Percentiles rank a stretch among this genome's conserved stretches.
phyloP scores from a whole-genome alignment of 1,284 basidiomycete genomes.

The Trichosporon asahii region DNA sequence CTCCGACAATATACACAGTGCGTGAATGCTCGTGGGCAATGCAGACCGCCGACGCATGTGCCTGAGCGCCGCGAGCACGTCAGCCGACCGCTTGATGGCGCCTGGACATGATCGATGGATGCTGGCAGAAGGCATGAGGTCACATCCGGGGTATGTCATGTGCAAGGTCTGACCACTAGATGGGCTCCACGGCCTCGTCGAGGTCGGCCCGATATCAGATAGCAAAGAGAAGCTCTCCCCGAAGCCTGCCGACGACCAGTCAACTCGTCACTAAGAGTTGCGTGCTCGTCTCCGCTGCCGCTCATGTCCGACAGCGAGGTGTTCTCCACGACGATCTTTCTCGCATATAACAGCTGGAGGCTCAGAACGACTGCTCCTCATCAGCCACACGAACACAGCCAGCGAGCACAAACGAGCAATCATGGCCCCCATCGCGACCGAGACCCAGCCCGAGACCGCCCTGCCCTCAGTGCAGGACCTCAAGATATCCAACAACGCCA shows the following conservation, averaged over 20 bases:
- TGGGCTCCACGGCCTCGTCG: background rate
- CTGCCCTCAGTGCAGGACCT: background rate
- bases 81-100: background rate
- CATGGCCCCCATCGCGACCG: constrained; percentile 15
- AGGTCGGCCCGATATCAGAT: background rate
- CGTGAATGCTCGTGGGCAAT: background rate
- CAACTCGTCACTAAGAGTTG: background rate
- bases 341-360: constrained; percentile 3
- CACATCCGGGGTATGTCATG: background rate
- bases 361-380: background rate
- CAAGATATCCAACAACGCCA: constrained; percentile 1
- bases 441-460: constrained; percentile 4
- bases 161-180: background rate
- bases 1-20: background rate
- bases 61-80: background rate
- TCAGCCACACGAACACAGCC: background rate
- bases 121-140: background rate
- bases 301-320: constrained; percentile 4
- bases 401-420: background rate
- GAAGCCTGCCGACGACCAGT: background rate
- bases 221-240: background rate
- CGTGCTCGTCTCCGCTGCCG: background rate
- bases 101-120: constrained; percentile 1
- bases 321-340: background rate
- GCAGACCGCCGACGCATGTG: background rate